Evolutionary conservation across 306 rosid species (phyloP).

Genomic region (Inga oerstediana): DNA sequence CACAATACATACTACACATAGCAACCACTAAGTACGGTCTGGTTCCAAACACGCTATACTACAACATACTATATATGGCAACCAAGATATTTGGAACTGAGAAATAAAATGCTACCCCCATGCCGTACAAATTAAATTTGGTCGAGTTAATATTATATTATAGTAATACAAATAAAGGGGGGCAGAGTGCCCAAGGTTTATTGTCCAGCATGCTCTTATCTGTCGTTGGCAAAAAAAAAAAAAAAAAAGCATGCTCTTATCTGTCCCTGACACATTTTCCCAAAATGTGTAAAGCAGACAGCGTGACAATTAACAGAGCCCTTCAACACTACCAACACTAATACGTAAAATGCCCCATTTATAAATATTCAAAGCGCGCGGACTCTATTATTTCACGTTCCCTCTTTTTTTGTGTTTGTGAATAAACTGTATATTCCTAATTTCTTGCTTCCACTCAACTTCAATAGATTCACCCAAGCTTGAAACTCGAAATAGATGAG

Average conservation of each 20-base stretch:
- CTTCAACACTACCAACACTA: slow-evolving; percentile 5
- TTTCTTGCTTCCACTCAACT: slow-evolving; percentile 19
- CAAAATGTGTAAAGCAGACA: slow-evolving; percentile 29
- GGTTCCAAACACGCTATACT: neutral
- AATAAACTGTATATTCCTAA: neutral
- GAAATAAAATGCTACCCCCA: neutral
- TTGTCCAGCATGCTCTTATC: no score
- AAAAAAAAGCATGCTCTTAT: slow-evolving; percentile 36
- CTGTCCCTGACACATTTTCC: slow-evolving; percentile 32
- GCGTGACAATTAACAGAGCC: neutral
- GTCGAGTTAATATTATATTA: slow-evolving; percentile 15
- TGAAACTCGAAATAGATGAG: slow-evolving; percentile 23
- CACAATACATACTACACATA: neutral
- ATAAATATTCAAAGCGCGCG: neutral
- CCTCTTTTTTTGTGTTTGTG: neutral
- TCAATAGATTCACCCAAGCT: slow-evolving; percentile 16
- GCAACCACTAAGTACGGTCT: no score
- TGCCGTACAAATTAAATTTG: slow-evolving; percentile 17
- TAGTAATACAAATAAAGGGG: neutral
- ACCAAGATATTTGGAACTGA: slow-evolving; percentile 18
- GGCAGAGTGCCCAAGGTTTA: slow-evolving; percentile 40
- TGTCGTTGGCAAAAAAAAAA: no score
- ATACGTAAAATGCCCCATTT: neutral
- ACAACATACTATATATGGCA: neutral
- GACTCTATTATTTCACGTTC: neutral